Conservation (phyloP, 306 rosid genomes). For the Pyrus betulifolia region DNA sequence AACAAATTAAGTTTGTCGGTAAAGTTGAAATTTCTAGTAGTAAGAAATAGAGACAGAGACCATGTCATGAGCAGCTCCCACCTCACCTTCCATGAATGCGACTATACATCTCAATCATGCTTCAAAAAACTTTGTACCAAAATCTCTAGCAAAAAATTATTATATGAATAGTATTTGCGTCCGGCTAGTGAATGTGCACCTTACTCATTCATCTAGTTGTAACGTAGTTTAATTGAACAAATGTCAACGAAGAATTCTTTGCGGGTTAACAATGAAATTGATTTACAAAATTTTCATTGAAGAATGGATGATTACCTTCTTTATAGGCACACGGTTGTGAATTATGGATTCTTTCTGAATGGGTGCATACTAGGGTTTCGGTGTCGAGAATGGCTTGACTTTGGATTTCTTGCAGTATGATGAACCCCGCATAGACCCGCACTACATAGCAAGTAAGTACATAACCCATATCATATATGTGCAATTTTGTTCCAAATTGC, state of each 20-base stretch:
- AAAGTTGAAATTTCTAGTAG: too few relatives aligned
- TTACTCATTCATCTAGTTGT: not conserved
- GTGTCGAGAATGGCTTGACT: not conserved
- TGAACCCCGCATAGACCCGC: not conserved
- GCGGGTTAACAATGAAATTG: not conserved
- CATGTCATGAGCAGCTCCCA: not conserved
- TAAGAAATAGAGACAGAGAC: not conserved
- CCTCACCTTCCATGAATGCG: conserved; percentile 3
- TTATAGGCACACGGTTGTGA: not conserved
- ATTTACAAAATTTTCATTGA: not conserved
- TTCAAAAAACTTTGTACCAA: not conserved
- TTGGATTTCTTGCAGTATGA: not conserved
- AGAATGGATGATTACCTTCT: not conserved
- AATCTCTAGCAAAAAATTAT: not conserved
- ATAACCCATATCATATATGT: not conserved
- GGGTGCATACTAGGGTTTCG: not conserved
- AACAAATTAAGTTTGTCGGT: too few relatives aligned
- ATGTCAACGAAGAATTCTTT: not conserved
- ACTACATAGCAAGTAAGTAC: not conserved
- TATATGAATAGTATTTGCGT: not conserved
- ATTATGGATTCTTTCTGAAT: not conserved
- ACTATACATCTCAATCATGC: not conserved
- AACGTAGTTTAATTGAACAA: too few relatives aligned
- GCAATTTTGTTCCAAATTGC: too few relatives aligned
- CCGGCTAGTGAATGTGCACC: not conserved